Evolutionary conservation across 306 rosid species (phyloP), one percentile per base, ranked within the genome.

Genomic region (Rosa persica): DNA sequence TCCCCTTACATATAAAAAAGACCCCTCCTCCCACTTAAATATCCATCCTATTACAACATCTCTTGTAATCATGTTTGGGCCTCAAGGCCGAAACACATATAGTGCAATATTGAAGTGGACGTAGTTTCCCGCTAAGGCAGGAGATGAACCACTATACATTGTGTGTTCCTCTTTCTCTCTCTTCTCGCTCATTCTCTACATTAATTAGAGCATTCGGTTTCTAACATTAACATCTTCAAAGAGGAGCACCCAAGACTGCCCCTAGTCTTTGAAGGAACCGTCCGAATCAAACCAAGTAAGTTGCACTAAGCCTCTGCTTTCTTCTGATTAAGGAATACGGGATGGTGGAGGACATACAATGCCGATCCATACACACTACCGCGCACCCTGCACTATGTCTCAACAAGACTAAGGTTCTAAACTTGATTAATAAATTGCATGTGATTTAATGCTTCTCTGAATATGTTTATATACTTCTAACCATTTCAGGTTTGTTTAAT

Each of bases 381-480:
- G n/a, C n/a, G n/a, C n/a, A 67, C 79, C 91, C 57, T 65, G 68
- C 38, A 46, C 80, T 70, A 68, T 67, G 46, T 43, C 85, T 54
- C 81, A 80, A 69, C 81, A 62, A 25, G 78, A 83, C 23, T 39
- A 81, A 87, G 91, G 94, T 89, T 78, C 25, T 23, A 78, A 66
- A 39, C 68, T 42, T 20, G 42, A 57, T 73, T 8, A 34, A 13
- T 64, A 20, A 34, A 12, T 40, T 55, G 23, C 34, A 22, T n/a
- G n/a, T 12, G 13, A 6, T 12, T 38, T 40, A 39, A 3, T 11
- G 65, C 47, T 39, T 36, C 27, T 54, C 15, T 61, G 8, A 12
- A 2, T 27, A 34, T 27, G 12, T 54, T 34, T 30, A 54, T n/a
- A 20, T 38, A 38, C 25, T 72, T n/a, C 74, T 10, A 46, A 47